Evolutionary conservation across 139 green algal species (phyloP).

Genomic region (Closterium sp.): DNA sequence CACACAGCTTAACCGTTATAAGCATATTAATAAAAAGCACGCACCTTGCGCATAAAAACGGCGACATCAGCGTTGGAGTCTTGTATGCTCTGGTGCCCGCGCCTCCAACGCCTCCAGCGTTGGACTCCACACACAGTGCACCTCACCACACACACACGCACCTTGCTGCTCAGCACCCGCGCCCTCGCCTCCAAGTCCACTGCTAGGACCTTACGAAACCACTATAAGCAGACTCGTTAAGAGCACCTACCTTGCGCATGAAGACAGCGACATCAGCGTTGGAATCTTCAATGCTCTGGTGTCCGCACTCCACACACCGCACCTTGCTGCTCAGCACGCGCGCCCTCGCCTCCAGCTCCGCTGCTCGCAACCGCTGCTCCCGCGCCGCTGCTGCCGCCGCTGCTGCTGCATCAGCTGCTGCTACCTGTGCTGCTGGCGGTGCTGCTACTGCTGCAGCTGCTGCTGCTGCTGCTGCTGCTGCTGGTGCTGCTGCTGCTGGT

Average conservation of each 20-base stretch:
- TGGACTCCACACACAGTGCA: conserved; percentile 33
- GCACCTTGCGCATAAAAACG: conserved; percentile 30
- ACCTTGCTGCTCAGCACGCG: conserved; percentile 25
- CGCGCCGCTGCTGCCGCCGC: background rate
- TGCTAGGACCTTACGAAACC: background rate
- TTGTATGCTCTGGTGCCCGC: conserved; percentile 37
- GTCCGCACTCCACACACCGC: conserved; percentile 23
- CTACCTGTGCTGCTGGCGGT: too few relatives aligned
- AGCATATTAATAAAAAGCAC: background rate
- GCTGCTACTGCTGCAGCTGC: background rate
- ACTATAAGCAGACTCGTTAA: background rate
- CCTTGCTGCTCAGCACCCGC: conserved; percentile 24
- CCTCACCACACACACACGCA: too few relatives aligned
- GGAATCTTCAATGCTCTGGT: conserved; percentile 43
- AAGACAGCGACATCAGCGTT: conserved; percentile 28
- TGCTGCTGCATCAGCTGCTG: background rate
- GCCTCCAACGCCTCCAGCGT: background rate
- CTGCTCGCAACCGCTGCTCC: conserved; percentile 19
- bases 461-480: background rate
- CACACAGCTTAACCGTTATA: conserved; percentile 14
- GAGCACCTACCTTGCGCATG: conserved; percentile 12
- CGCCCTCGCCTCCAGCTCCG: conserved; percentile 37
- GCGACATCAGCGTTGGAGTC: conserved; percentile 21
- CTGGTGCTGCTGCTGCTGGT: background rate
- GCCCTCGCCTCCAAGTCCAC: too few relatives aligned